Evolutionary conservation across 2,329 filamentous ascomycete genomes (phyloP).

Genomic region (Ophiosphaerella herpotricha): DNA sequence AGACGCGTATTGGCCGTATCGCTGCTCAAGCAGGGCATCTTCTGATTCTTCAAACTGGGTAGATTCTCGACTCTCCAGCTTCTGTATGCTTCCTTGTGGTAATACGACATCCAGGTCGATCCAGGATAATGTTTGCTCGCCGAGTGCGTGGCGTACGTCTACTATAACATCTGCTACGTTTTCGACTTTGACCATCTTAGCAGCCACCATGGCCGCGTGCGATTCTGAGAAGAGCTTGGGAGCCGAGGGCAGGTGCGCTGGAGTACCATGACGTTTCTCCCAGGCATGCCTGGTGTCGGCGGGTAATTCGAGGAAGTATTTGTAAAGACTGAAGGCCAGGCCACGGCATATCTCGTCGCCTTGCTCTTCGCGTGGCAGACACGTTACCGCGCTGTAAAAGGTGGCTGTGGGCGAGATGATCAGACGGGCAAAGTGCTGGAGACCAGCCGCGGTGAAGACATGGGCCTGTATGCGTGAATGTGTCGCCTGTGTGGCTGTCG

Average conservation of each 20-base stretch:
- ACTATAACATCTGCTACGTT: conserved; percentile 73
- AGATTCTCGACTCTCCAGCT: conserved; percentile 54
- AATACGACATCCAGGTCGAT: conserved; percentile 86
- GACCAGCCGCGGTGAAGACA: conserved; percentile 85
- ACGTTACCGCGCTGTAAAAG: conserved; percentile 86
- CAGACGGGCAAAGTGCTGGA: conserved; percentile 86
- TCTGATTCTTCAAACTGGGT: conserved; percentile 64
- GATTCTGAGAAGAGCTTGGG: conserved; percentile 82
- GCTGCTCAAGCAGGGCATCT: conserved; percentile 68
- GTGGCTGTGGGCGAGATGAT: conserved; percentile 92
- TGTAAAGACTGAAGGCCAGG: conserved; percentile 88
- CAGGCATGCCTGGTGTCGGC: conserved; percentile 74
- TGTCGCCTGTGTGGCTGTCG: conserved; percentile 84
- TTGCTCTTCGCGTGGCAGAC: conserved; percentile 90
- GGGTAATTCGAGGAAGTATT: conserved; percentile 90
- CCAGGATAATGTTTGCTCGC: conserved; percentile 81
- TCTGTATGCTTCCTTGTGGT: conserved; percentile 71
- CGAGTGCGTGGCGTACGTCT: conserved; percentile 74
- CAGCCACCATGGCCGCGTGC: conserved; percentile 89
- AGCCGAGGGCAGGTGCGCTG: conserved; percentile 64
- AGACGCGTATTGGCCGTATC: conserved; percentile 78
- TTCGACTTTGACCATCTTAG: conserved; percentile 81
- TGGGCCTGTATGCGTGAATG: conserved; percentile 95
- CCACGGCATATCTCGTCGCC: conserved; percentile 92
- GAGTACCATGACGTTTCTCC: conserved; percentile 57